Evolutionary conservation across 2,329 filamentous ascomycete genomes (phyloP).

Genomic region (Conoideocrella luteorostrata): DNA sequence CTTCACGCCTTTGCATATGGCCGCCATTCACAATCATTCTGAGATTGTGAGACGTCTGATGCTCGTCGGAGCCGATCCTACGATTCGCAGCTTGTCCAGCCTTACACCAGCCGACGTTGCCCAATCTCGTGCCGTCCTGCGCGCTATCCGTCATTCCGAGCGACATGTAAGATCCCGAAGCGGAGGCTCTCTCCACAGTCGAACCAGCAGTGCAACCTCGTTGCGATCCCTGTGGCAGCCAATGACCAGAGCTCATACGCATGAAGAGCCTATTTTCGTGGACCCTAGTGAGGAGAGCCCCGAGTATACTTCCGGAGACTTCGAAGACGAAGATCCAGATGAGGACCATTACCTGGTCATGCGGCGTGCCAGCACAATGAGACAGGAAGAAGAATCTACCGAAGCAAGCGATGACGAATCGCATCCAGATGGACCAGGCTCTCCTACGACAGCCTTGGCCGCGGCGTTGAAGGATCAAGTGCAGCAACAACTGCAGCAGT

Average conservation of each 20-base stretch:
- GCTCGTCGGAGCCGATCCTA: conserved; percentile 65
- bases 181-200: conserved; percentile 52
- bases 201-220: conserved; percentile 60
- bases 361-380: conserved; percentile 24
- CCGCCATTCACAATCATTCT: conserved; percentile 66
- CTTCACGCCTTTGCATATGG: conserved; percentile 77
- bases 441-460: conserved; percentile 56
- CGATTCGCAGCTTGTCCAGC: conserved; percentile 61
- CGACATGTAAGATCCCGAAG: conserved; percentile 62
- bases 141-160: conserved; percentile 55
- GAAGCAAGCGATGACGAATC: conserved; percentile 33
- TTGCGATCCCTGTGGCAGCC: conserved; percentile 62
- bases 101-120: conserved; percentile 67
- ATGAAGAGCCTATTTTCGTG: conserved; percentile 31
- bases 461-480: conserved; percentile 69
- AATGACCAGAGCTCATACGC: conserved; percentile 27
- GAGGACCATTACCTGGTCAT: conserved; percentile 30
- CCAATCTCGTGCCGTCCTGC: conserved; percentile 56
- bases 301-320: conserved; percentile 40
- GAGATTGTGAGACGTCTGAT: conserved; percentile 73
- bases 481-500: conserved; percentile 65
- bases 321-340: conserved; percentile 35
- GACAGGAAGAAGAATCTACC: conserved; percentile 25
- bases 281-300: conserved; percentile 36
- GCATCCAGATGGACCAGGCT: conserved; percentile 33